Evolutionary conservation across 495 filamentous ascomycete species (phyloP).

Genomic region (Umbilicaria muhlenbergii): DNA sequence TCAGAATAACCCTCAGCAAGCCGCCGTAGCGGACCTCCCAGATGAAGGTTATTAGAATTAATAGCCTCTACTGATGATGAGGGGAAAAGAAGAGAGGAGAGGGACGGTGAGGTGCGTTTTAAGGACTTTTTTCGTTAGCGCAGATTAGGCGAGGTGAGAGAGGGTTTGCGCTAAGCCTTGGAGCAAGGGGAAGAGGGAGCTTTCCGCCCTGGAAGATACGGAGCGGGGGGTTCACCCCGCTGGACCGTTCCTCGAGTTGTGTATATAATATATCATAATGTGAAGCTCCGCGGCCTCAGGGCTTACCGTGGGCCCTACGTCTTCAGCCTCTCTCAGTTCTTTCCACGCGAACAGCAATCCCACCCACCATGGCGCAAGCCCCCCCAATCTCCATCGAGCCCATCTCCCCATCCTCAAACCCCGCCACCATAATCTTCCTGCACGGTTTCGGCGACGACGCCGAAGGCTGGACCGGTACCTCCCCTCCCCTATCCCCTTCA

Average conservation of each 20-base stretch:
- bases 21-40: conserved; percentile 20
- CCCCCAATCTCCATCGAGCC: conserved; percentile 19
- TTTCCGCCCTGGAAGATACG: no score
- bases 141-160: no score
- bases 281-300: no score
- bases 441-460: conserved; percentile 29
- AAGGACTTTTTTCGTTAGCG: neutral
- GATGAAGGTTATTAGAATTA: conserved; percentile 11
- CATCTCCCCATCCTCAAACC: conserved; percentile 8
- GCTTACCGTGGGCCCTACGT: no score
- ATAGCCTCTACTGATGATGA: conserved; percentile 18
- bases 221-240: no score
- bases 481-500: neutral
- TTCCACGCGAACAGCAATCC: no score
- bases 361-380: conserved; percentile 3
- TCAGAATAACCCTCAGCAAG: conserved; percentile 18
- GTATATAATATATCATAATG: no score
- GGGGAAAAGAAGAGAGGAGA: conserved; percentile 6
- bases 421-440: conserved; percentile 28
- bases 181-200: no score
- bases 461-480: conserved; percentile 21
- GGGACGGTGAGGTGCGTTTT: conserved; percentile 1
- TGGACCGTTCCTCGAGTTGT: no score
- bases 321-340: no score
- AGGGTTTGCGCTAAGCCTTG: no score